These are phyloP conservation scores for Skeletonema costatum DNA, from an alignment of 108 stramenopile genomes.

Conservation along the genomic window DNA sequence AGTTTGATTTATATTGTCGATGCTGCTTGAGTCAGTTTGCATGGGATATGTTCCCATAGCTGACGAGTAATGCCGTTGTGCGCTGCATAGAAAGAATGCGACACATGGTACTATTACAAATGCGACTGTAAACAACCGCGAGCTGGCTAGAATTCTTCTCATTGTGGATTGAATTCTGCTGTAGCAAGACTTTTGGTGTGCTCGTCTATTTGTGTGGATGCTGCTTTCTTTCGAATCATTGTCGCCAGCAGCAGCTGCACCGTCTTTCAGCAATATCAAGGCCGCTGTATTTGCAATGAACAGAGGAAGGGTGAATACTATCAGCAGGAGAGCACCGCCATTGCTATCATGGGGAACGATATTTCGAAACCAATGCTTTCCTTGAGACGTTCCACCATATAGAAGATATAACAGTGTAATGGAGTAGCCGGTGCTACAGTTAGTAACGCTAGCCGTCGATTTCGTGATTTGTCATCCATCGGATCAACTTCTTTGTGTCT, in stretches of 20 bases:
- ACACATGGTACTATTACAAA: neutral
- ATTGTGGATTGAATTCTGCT: too few relatives aligned
- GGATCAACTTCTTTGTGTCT: neutral
- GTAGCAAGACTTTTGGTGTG: neutral
- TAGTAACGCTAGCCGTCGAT: neutral
- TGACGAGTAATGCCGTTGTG: neutral
- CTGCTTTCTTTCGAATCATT: neutral
- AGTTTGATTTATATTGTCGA: neutral
- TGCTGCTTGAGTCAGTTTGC: neutral
- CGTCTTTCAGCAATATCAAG: neutral
- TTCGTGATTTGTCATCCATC: neutral
- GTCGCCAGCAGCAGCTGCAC: neutral
- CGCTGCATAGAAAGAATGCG: neutral
- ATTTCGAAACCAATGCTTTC: neutral
- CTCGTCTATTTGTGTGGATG: neutral
- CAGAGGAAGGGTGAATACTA: constrained; percentile 6
- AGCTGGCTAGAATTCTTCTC: neutral
- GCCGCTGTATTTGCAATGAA: constrained; percentile 7
- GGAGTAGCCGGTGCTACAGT: neutral
- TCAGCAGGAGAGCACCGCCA: neutral
- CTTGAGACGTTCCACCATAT: constrained; percentile 3
- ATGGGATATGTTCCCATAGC: neutral
- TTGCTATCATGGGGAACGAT: neutral
- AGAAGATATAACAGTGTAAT: constrained; percentile 14
- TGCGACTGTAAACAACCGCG: neutral